These are phyloP conservation scores for Porcisia hertigi DNA, from an alignment of 208 protist genomes.

Conservation along the genomic window DNA sequence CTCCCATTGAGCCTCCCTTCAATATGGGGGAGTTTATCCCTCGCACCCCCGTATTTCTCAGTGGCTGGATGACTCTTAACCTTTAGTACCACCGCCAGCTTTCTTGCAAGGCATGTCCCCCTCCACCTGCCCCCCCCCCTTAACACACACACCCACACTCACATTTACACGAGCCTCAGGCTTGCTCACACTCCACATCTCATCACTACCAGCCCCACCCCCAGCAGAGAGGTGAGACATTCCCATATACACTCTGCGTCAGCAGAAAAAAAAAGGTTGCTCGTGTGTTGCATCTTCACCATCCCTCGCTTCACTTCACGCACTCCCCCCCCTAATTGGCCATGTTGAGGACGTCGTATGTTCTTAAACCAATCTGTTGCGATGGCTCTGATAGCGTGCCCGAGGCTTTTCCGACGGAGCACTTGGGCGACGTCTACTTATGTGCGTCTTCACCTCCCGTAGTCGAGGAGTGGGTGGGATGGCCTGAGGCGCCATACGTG, in stretches of 20 bases:
- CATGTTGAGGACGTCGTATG: constrained; percentile 6
- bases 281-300: neutral
- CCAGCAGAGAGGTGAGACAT: neutral
- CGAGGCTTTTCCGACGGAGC: constrained; percentile 3
- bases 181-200: neutral
- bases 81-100: neutral
- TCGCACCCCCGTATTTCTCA: too few relatives aligned
- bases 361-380: neutral
- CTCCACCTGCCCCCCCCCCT: neutral
- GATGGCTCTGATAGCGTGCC: neutral
- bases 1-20: too few relatives aligned
- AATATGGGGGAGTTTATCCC: too few relatives aligned
- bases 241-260: neutral
- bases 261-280: neutral
- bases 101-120: neutral
- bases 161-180: neutral
- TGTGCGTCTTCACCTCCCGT: constrained; percentile 32
- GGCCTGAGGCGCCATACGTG: constrained; percentile 9
- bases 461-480: constrained; percentile 35
- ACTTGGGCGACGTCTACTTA: constrained; percentile 29
- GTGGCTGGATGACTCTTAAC: neutral
- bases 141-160: too few relatives aligned
- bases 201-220: neutral
- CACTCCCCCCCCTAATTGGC: too few relatives aligned
- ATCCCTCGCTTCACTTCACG: neutral